Evolutionary conservation across 805 yeast genomes (phyloP).

Genomic region (Ogataea naganishii): DNA sequence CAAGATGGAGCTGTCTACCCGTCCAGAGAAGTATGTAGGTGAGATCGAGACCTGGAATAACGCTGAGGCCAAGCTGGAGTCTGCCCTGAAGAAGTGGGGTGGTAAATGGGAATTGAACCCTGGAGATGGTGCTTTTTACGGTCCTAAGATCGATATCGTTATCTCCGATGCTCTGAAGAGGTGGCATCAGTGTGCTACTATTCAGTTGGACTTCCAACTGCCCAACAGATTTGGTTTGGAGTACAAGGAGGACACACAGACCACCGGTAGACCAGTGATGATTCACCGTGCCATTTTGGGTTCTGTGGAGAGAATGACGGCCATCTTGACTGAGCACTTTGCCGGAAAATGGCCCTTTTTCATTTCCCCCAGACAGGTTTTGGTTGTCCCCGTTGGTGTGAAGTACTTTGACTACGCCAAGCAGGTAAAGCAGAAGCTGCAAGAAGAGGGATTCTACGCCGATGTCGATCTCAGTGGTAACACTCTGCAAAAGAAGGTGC

Average conservation of each 20-base stretch:
- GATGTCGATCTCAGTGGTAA: constrained; percentile 93
- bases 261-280: constrained; percentile 88
- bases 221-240: constrained; percentile 90
- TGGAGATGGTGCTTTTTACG: constrained; percentile 96
- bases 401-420: constrained; percentile 88
- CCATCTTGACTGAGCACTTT: constrained; percentile 94
- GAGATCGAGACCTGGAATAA: constrained; percentile 88
- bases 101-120: constrained; percentile 91
- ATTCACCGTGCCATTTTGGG: constrained; percentile 98
- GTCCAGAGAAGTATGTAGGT: constrained; percentile 96
- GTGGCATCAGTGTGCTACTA: constrained; percentile 99
- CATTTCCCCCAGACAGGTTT: constrained; percentile 98
- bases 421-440: constrained; percentile 60
- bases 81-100: constrained; percentile 77
- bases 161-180: constrained; percentile 89
- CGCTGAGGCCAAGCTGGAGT: constrained; percentile 81
- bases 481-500: constrained; percentile 96
- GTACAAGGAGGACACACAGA: constrained; percentile 56
- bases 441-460: constrained; percentile 74
- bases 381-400: constrained; percentile 95
- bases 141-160: constrained; percentile 94
- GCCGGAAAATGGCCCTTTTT: constrained; percentile 99
- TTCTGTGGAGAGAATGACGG: constrained; percentile 98
- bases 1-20: constrained; percentile 93
- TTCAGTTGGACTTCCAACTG: constrained; percentile 97